Evolutionary conservation across 495 filamentous ascomycete species (phyloP).

Genomic region (Sphaerosporella brunnea): DNA sequence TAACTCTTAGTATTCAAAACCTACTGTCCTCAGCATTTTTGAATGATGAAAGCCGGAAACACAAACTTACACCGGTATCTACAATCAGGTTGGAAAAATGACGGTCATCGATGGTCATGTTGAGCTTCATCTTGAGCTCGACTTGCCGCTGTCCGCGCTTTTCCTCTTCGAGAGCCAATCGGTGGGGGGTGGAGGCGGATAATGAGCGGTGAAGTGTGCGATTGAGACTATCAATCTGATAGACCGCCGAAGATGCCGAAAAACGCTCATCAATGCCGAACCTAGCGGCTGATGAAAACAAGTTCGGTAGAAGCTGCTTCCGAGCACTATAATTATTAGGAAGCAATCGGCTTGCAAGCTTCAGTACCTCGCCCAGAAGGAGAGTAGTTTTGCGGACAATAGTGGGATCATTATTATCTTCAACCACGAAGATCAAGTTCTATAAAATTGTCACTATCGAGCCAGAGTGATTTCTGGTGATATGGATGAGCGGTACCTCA

Average conservation of each 20-base stretch:
- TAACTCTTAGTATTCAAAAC: constrained; percentile 73
- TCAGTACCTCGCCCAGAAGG: constrained; percentile 74
- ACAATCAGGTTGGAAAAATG: constrained; percentile 70
- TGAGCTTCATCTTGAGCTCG: constrained; percentile 56
- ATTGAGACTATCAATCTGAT: constrained; percentile 94
- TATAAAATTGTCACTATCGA: no score
- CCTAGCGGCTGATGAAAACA: constrained; percentile 56
- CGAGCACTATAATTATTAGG: constrained; percentile 60
- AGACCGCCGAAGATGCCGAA: constrained; percentile 68
- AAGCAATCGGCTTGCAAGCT: constrained; percentile 67
- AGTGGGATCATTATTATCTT: constrained; percentile 54
- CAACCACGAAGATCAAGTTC: constrained; percentile 44
- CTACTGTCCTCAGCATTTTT: constrained; percentile 25
- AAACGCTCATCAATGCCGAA: constrained; percentile 56
- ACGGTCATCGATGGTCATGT: constrained; percentile 65
- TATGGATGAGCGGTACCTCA: no score
- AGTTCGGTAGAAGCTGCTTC: constrained; percentile 65
- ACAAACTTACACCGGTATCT: constrained; percentile 48
- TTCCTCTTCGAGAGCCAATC: constrained; percentile 29
- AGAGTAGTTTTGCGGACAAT: constrained; percentile 78
- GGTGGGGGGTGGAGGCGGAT: constrained; percentile 15
- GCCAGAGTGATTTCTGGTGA: no score
- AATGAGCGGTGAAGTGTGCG: constrained; percentile 72
- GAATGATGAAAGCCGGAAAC: background rate
- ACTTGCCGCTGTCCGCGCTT: constrained; percentile 27